Evolutionary conservation across 208 protist genomes (phyloP).

Genomic region (Trypanosoma brucei): DNA sequence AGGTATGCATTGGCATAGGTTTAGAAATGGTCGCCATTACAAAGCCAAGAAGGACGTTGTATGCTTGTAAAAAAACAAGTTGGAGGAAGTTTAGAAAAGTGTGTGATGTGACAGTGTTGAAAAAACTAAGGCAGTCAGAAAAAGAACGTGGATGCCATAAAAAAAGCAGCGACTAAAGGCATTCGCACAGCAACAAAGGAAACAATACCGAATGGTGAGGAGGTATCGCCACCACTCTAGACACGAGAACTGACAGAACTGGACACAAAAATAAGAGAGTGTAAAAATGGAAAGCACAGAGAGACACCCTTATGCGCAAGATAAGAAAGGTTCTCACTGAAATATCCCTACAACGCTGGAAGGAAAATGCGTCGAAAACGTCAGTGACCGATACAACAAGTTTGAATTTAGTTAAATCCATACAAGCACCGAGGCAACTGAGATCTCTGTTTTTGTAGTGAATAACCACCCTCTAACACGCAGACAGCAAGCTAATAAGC

Average conservation of each 20-base stretch:
- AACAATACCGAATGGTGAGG: neutral
- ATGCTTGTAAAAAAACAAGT: slow-evolving; percentile 12
- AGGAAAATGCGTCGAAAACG: neutral
- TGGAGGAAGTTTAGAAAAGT: slow-evolving; percentile 2
- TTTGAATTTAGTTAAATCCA: slow-evolving; percentile 8
- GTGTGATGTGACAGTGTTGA: neutral
- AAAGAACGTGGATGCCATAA: neutral
- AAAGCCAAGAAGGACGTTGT: neutral
- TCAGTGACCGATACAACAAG: neutral
- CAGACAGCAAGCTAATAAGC: neutral
- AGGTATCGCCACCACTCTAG: slow-evolving; percentile 8
- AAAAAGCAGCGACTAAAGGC: neutral
- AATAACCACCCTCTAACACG: neutral
- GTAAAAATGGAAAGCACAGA: too few relatives aligned
- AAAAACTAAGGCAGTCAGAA: neutral
- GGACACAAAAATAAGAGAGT: slow-evolving; percentile 6
- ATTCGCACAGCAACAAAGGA: neutral
- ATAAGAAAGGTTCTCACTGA: slow-evolving; percentile 7
- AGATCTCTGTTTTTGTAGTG: neutral
- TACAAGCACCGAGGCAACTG: neutral
- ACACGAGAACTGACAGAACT: slow-evolving; percentile 10
- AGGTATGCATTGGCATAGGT: neutral
- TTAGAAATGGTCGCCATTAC: neutral
- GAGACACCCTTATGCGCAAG: neutral
- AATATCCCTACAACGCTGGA: neutral